Evolutionary conservation across 306 rosid genomes (phyloP), one percentile per base, ranked within the genome.

Genomic region (Benincasa hispida): DNA sequence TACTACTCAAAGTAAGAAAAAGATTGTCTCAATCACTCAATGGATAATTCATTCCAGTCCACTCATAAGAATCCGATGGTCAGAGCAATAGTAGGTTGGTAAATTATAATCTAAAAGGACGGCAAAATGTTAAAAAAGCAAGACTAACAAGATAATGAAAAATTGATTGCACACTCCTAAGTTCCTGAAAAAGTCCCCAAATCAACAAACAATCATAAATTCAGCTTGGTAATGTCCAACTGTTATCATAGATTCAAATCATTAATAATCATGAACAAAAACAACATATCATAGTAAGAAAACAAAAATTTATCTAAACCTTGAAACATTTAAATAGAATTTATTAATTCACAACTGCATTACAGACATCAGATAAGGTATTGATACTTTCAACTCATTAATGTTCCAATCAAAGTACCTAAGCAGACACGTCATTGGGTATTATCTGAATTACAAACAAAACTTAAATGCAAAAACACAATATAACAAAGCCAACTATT

Each of bases 1-100:
- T 85, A 90, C 99, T 95, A 61, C 50, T 62, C 82, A 70, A 28
- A 74, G 74, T 18, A 10, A 76, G 22, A 78, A 14, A 25, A 80
- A 45, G 8, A 24, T 19, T 14, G 18, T 73, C 17, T 35, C 18
- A 7, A 24, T 2, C 30, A 34, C 45, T 63, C 34, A n/a, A 72
- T 47, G 22, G 53, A 34, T 11, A 34, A 55, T 24, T 18, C 63
- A 21, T 45, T 27, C 25, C 42, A 39, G 25, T 19, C 35, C 17
- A 54, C 77, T 14, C 9, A 27, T 4, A 27, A 69, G 35, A 68
- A 6, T 9, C 11, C 2, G 3, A 69, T 7, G 8, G 56, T 6
- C 24, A 42, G 10, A 69, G 14, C 4, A 69, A 69, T 15, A 69
- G 22, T 3, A 25, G 37, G 22, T 24, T 3, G 32, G 18, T 14